Base-by-base conservation (phyloP, 768 basidiomycete genomes). In the Albatrellus ellisii region DNA sequence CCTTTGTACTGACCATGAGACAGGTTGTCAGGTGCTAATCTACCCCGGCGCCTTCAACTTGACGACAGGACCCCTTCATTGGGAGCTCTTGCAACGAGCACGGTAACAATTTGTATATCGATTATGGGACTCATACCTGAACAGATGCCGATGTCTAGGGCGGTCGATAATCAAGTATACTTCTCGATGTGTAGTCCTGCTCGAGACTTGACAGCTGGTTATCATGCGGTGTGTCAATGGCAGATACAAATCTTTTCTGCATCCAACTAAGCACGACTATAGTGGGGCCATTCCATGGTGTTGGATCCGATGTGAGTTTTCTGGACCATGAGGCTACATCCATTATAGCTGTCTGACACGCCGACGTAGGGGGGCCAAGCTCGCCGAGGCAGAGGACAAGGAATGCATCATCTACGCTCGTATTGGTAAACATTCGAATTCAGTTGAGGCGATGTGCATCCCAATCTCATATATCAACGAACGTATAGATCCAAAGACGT, bases 111-210 rank as follows among this genome's bases (percentile, higher is more conserved):
- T 20, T 39, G 40, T 15, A 39, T 39, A 10, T 39, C 8, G 41
- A n/a, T 29, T 26, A 2, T 17, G 2, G 25, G 21, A 12, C 5
- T 36, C 6, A 31, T 15, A 39, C 12, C 31, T 40, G 45, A 29
- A 48, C 14, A 12, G n/a, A 22, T 10, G 24, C 3, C n/a, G 11
- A 20, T n/a, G n/a, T 48, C 17, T 52, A 91, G 92, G 44, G 95
- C 95, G 5, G 74, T 91, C 18, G 95, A 99, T 57, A 97, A 98
- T 54, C 92, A 98, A 61, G 75, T 98, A n/a, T 99, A 75, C 63
- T 75, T 97, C 47, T 72, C 85, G 1, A 94, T 92, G 89, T 94
- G 90, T 56, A 95, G 90, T 43, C 91, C 92, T 24, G 94, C 95
- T 2, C 73, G 92, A 18, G 81, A 94, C 50, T 54, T 81, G 50